phyloP scores from a whole-genome alignment of 1,139 yeast genomes.

The Arxiozyma slooffiae region DNA sequence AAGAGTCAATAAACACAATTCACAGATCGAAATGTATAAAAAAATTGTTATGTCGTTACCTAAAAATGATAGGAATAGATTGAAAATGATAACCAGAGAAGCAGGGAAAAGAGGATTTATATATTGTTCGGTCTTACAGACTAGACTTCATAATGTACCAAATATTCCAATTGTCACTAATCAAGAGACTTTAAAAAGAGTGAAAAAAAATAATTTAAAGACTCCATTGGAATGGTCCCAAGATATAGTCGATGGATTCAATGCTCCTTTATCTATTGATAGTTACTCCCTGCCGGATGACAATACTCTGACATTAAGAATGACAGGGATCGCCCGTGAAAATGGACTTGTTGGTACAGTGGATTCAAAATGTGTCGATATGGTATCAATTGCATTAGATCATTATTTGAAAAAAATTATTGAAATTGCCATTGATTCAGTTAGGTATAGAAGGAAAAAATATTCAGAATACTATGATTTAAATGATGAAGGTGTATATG shows the following conservation, averaged over 20 bases:
- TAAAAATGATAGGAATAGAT: conserved; percentile 71
- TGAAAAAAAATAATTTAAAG: conserved; percentile 33
- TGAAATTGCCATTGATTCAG: conserved; percentile 66
- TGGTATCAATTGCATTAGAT: conserved; percentile 72
- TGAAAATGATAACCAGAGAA: conserved; percentile 74
- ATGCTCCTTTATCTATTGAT: conserved; percentile 73
- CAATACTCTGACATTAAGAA: conserved; percentile 56
- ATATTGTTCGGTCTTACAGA: conserved; percentile 66
- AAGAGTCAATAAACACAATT: conserved; percentile 25
- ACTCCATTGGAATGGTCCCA: conserved; percentile 79
- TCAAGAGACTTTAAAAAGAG: conserved; percentile 40
- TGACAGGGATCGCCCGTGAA: conserved; percentile 81
- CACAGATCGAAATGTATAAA: conserved; percentile 71
- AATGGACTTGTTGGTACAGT: conserved; percentile 82
- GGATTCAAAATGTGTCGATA: conserved; percentile 61
- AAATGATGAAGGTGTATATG: conserved; percentile 26
- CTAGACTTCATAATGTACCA: conserved; percentile 78
- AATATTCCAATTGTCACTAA: conserved; percentile 65
- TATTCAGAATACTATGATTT: conserved; percentile 40
- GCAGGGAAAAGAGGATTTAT: conserved; percentile 69
- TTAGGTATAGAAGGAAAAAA: conserved; percentile 48
- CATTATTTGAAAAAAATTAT: conserved; percentile 64
- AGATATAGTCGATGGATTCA: conserved; percentile 83
- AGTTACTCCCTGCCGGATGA: conserved; percentile 75
- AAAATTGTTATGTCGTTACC: conserved; percentile 84